Conservation (phyloP, 78 protist genomes). For the Trichosphaerium sp. region DNA sequence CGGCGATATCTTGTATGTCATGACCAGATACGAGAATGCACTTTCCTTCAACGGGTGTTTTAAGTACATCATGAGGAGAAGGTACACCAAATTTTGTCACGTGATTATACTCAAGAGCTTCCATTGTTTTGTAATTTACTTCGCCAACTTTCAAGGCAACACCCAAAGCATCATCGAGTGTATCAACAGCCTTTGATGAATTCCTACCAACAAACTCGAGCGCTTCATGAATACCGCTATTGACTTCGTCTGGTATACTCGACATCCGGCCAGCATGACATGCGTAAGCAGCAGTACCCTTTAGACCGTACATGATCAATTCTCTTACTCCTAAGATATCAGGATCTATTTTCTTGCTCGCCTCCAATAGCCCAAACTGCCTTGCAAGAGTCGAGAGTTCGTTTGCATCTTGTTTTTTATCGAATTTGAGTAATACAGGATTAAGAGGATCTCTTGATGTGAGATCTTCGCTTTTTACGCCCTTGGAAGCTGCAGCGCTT, state of each 20-base stretch:
- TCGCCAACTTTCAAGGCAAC: conserved; percentile 33
- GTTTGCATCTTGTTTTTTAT: neutral
- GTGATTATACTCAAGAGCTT: conserved; percentile 30
- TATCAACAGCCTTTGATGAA: neutral
- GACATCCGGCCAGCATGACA: conserved; percentile 21
- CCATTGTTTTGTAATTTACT: conserved; percentile 30
- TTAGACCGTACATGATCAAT: conserved; percentile 53
- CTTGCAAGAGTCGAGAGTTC: neutral
- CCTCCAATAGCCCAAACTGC: neutral
- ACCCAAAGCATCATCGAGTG: neutral
- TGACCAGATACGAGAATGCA: conserved; percentile 64
- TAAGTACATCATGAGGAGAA: conserved; percentile 1
- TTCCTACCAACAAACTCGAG: conserved; percentile 1
- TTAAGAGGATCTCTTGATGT: neutral
- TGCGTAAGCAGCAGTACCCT: conserved; percentile 62
- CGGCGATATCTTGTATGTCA: conserved; percentile 40
- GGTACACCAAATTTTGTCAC: conserved; percentile 18
- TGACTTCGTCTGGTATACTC: neutral
- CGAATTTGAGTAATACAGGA: neutral
- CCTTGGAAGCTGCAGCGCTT: neutral
- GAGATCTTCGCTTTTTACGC: neutral
- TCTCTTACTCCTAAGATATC: conserved; percentile 21
- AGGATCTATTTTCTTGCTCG: neutral
- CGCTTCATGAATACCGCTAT: neutral
- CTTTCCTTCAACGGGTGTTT: conserved; percentile 31